Conservation (phyloP, 2,329 filamentous ascomycete genomes). For the Lachnellula arida region DNA sequence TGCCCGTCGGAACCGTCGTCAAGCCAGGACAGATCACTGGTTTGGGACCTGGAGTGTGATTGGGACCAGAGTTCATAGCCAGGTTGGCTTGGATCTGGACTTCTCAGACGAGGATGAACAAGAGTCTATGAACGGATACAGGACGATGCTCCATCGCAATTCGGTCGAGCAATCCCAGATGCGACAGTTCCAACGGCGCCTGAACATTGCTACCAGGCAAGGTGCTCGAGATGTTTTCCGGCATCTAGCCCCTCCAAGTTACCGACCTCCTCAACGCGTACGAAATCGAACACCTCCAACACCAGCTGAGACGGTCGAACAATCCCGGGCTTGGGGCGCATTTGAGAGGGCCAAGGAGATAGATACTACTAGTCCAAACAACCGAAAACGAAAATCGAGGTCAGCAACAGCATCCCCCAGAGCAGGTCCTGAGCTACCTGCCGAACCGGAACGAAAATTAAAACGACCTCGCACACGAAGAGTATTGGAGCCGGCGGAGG, state of each 20-base stretch:
- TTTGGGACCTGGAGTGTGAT: slow-evolving; percentile 76
- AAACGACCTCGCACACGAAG: slow-evolving; percentile 82
- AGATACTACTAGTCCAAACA: slow-evolving; percentile 46
- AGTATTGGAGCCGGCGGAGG: slow-evolving; percentile 47
- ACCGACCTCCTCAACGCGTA: slow-evolving; percentile 45
- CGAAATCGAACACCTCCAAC: slow-evolving; percentile 45
- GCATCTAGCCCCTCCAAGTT: slow-evolving; percentile 46
- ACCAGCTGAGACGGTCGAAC: slow-evolving; percentile 68
- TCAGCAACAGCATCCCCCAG: slow-evolving; percentile 68
- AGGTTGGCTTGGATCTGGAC: slow-evolving; percentile 71
- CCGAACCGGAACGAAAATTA: slow-evolving; percentile 72
- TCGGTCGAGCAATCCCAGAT: slow-evolving; percentile 53
- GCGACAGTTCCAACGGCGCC: slow-evolving; percentile 74
- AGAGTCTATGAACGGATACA: slow-evolving; percentile 39
- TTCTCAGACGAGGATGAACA: slow-evolving; percentile 70
- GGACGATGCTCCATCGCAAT: slow-evolving; percentile 48
- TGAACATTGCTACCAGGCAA: slow-evolving; percentile 75
- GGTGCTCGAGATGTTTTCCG: slow-evolving; percentile 71
- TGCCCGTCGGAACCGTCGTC: slow-evolving; percentile 51
- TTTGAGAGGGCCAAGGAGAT: slow-evolving; percentile 79
- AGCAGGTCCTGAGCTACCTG: slow-evolving; percentile 50
- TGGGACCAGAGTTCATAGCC: slow-evolving; percentile 58
- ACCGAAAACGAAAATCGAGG: slow-evolving; percentile 68
- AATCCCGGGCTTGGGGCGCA: slow-evolving; percentile 82
- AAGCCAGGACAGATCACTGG: slow-evolving; percentile 76